phyloP scores from a whole-genome alignment of 2,329 filamentous ascomycete genomes.

The Botrytis medusae region DNA sequence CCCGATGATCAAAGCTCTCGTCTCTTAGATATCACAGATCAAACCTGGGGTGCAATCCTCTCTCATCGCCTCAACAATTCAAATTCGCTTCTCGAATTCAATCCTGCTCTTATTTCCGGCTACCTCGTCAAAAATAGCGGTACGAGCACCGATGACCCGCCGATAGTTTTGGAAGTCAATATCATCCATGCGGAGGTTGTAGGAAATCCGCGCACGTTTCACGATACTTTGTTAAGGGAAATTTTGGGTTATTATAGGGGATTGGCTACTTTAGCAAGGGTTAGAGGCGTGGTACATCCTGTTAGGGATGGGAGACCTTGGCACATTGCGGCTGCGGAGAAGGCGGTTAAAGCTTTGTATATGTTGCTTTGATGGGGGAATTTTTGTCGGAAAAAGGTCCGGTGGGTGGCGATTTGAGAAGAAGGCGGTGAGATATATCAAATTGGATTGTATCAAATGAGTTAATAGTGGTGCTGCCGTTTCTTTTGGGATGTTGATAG shows the following conservation, averaged over 20 bases:
- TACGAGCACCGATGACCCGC: slow-evolving; percentile 55
- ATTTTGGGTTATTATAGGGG: slow-evolving; percentile 68
- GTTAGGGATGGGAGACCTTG: slow-evolving; percentile 68
- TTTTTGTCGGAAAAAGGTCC: neutral
- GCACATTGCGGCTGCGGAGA: slow-evolving; percentile 73
- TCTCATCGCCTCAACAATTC: slow-evolving; percentile 65
- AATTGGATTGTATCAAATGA: slow-evolving; percentile 1
- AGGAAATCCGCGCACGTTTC: slow-evolving; percentile 39
- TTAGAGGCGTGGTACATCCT: slow-evolving; percentile 60
- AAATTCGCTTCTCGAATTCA: slow-evolving; percentile 53
- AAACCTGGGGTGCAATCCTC: slow-evolving; percentile 72
- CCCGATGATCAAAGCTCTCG: slow-evolving; percentile 66
- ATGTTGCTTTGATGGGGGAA: slow-evolving; percentile 52
- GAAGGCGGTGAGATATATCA: neutral
- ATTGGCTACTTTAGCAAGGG: slow-evolving; percentile 66
- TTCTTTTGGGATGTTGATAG: slow-evolving; percentile 17
- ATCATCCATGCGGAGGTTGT: slow-evolving; percentile 54
- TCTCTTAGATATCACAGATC: slow-evolving; percentile 70
- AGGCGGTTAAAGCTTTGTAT: slow-evolving; percentile 65
- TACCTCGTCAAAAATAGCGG: slow-evolving; percentile 66
- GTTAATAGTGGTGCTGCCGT: neutral
- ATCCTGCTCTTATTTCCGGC: slow-evolving; percentile 60
- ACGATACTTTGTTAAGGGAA: slow-evolving; percentile 68
- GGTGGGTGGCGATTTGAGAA: neutral
- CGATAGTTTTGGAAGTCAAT: slow-evolving; percentile 62